Evolutionary conservation across 1,284 basidiomycete genomes (phyloP), one percentile per base, ranked within the genome.

Genomic region (Naganishia sp.): DNA sequence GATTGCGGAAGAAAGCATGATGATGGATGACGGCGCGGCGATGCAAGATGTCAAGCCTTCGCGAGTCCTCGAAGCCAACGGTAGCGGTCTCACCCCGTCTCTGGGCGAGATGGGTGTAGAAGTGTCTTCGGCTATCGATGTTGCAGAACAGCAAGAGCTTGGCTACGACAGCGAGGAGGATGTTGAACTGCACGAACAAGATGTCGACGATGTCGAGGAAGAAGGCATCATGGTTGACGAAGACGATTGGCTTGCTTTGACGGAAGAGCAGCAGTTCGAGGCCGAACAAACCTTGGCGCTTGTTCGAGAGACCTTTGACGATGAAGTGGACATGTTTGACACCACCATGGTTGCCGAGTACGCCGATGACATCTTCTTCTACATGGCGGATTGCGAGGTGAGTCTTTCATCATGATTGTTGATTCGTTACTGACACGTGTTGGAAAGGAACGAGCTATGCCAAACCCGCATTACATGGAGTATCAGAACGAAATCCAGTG

Each of bases 291-390:
- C 79, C 64, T 70, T 83, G 39, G 70, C 74, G 28, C 70, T 74
- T 55, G 73, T 83, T 54, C 73, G 74, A 68, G 70, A 68, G 69
- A 77, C 69, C 66, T 82, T 79, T 73, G 83, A 87, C 52, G 90
- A 93, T 69, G 87, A 90, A 64, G 83, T 90, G 28, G 94, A 97
- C 75, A 84, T 88, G 75, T 87, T 87, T 72, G 96, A 99, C 80
- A 90, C 90, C 31, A 93, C 92, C 11, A 97, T 99, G 95, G 94
- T 96, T 25, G 93, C 94, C 54, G 96, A 99, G 79, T 99, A 99
- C 77, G 86, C 94, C 31, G 91, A 94, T 36, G 95, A 99, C 68
- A 99, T 99, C 76, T 99, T 99, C 75, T 84, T 86, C 69, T 98
- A 99, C 81, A 99, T 99, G 96, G 84, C 84, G 69, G 85, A 90